Evolutionary conservation across 352 stramenopile species (phyloP).

Genomic region (Globisporangium splendens): DNA sequence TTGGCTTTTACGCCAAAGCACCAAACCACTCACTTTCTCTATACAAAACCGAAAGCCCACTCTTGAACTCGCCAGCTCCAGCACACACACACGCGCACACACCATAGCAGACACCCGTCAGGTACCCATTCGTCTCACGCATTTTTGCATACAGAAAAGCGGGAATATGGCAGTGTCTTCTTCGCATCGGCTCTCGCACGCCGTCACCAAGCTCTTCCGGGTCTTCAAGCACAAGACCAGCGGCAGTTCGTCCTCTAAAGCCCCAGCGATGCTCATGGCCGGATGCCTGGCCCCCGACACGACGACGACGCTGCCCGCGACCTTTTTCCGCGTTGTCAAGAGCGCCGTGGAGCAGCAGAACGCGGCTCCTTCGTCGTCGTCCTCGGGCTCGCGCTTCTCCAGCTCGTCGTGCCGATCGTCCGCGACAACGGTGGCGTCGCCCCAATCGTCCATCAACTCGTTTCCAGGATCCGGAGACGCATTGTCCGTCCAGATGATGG

Average conservation of each 20-base stretch:
- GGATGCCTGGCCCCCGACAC: neutral
- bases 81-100: no score
- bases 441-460: neutral
- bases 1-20: no score
- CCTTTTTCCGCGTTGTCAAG: conserved; percentile 22
- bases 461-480: no score
- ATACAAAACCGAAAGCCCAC: neutral
- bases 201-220: conserved; percentile 32
- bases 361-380: neutral
- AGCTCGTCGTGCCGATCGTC: conserved; percentile 1
- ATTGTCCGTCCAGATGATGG: conserved; percentile 17
- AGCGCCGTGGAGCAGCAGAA: conserved; percentile 4
- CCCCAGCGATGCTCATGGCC: conserved; percentile 19
- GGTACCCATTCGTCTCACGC: no score
- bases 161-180: neutral
- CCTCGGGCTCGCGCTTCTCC: conserved; percentile 16
- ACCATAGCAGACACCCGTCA: no score
- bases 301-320: conserved; percentile 21
- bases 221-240: conserved; percentile 27
- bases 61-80: neutral
- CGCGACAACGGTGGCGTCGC: conserved; percentile 8
- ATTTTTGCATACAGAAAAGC: conserved; percentile 1
- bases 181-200: conserved; percentile 34
- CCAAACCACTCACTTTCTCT: no score
- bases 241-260: conserved; percentile 3